Conservation (phyloP, 164 flowering plant genomes). For the Berberis thunbergii region DNA sequence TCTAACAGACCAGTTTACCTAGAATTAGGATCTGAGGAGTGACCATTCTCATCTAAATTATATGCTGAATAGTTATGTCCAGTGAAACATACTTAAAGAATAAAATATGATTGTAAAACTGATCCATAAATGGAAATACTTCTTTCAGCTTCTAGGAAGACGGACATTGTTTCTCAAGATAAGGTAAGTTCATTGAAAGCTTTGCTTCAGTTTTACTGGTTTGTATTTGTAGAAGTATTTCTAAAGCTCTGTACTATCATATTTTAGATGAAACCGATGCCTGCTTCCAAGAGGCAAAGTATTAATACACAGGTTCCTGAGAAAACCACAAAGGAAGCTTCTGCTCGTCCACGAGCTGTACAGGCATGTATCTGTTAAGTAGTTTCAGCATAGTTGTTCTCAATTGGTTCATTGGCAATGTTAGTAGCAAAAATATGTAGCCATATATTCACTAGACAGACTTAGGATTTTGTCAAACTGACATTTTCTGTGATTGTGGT, state of each 20-base stretch:
- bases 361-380: slow-evolving; percentile 19
- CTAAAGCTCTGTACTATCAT: background rate
- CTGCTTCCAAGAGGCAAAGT: slow-evolving; percentile 36
- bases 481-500: background rate
- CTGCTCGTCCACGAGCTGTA: slow-evolving; percentile 24
- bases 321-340: slow-evolving; percentile 29
- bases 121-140: background rate
- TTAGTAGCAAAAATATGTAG: too few relatives aligned
- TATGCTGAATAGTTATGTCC: background rate
- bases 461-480: slow-evolving; percentile 8
- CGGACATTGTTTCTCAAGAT: slow-evolving; percentile 22
- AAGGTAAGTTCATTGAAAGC: slow-evolving; percentile 27
- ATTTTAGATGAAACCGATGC: slow-evolving; percentile 31
- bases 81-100: background rate
- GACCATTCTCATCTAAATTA: background rate
- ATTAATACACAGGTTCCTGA: slow-evolving; percentile 19
- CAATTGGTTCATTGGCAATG: too few relatives aligned
- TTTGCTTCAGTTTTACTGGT: background rate
- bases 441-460: too few relatives aligned
- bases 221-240: background rate
- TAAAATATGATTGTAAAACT: background rate
- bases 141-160: slow-evolving; percentile 43
- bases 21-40: too few relatives aligned
- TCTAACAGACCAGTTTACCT: too few relatives aligned
- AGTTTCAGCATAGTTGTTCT: background rate